Conservation (phyloP, 768 basidiomycete species). For the Rhizopogon roseolus region DNA sequence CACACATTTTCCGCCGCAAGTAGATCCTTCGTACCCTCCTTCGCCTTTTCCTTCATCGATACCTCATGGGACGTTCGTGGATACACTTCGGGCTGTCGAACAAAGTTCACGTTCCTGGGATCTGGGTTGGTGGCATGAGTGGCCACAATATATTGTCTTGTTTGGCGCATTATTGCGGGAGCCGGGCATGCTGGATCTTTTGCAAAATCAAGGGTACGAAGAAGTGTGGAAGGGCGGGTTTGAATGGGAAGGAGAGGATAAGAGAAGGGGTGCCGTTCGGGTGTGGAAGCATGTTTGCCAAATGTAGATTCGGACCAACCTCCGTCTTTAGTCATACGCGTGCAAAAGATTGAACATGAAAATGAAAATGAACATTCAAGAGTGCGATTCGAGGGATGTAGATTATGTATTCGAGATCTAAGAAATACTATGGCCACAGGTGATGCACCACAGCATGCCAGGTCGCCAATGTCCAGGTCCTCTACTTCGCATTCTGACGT, state of each 20-base stretch:
- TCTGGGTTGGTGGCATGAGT: conserved; percentile 59
- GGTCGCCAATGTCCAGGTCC: not conserved
- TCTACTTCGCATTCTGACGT: conserved; percentile 26
- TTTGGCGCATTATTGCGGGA: conserved; percentile 74
- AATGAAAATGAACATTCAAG: not conserved
- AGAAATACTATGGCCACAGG: not conserved
- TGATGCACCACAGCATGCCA: not conserved
- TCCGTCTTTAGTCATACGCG: not conserved
- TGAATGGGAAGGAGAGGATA: conserved; percentile 66
- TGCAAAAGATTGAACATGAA: not conserved
- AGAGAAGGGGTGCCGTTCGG: conserved; percentile 62
- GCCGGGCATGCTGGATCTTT: conserved; percentile 39
- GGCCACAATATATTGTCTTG: conserved; percentile 79
- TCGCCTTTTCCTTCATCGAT: conserved; percentile 51
- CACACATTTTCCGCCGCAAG: conserved; percentile 58
- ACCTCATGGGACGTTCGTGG: conserved; percentile 35
- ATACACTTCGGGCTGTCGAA: conserved; percentile 25
- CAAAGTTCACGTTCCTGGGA: conserved; percentile 12
- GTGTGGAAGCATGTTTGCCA: conserved; percentile 48
- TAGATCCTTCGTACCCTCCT: conserved; percentile 60
- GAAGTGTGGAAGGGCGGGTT: conserved; percentile 64
- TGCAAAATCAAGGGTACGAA: conserved; percentile 54
- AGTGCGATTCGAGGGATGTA: not conserved
- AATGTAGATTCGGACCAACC: not conserved
- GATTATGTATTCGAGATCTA: not conserved